Evolutionary conservation across 345 rosid species (phyloP), one percentile per base, ranked within the genome.

Genomic region (Hibiscus mutabilis): DNA sequence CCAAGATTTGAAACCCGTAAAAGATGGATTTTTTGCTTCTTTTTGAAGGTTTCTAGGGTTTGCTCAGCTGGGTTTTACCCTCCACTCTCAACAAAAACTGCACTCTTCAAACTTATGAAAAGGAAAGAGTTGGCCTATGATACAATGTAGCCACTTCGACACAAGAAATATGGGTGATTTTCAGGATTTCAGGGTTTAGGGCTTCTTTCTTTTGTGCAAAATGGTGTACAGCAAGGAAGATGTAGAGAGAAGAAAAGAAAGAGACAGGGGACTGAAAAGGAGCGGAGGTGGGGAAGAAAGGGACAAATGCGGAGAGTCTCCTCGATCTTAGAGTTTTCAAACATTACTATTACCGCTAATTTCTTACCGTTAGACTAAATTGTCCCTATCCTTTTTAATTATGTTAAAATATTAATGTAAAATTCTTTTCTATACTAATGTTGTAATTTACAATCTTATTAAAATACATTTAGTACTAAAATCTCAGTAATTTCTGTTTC

Each of bases 231-330:
- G 77, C 69, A 27, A 33, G 19, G 19, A 49, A 15, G 18, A 21
- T 16, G 40, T 71, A 21, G 67, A 35, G 73, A 11, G 15, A 14
- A 9, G 14, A 42, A 11, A 42, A 42, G 13, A 42, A 42, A 42
- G 3, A 42, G 46, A 9, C 46, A 49, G 53, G 6, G 19, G 18
- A 15, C 7, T 37, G 42, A 37, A 37, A 37, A 37, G 42, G 19
- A 14, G 55, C 18, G 55, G 55, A 49, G 55, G 18, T 64, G 58
- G 7, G 64, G 74, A 68, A 71, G 70, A 25, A 53, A 7, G 72
- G 80, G 55, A 82, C 86, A 76, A 53, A 76, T 47, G 74, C 68
- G 33, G 55, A 49, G 55, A 56, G 79, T 64, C 82, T 73, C 79
- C 82, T 74, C 78, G 75, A 75, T 60, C 76, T 75, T 66, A 3